phyloP scores from a whole-genome alignment of 306 rosid species.

The Oxytropis ochrocephala region DNA sequence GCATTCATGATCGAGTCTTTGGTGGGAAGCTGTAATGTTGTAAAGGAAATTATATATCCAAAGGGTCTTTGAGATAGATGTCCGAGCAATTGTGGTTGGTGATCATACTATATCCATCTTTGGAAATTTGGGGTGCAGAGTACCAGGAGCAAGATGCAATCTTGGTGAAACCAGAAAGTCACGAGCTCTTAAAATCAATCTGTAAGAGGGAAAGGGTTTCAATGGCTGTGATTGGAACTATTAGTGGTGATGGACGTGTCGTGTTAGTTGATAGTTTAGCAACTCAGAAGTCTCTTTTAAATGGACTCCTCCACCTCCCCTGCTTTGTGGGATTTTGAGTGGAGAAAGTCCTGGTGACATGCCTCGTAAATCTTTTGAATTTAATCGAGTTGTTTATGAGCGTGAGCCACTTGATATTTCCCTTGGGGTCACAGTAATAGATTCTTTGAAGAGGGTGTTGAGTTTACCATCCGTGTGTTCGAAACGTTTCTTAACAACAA shows the following conservation, averaged over 20 bases:
- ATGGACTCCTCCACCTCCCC: constrained; percentile 70
- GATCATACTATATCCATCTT: constrained; percentile 83
- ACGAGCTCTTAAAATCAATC: constrained; percentile 50
- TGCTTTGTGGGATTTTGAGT: constrained; percentile 84
- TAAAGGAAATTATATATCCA: constrained; percentile 80
- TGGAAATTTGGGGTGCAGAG: constrained; percentile 98
- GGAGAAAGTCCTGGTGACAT: constrained; percentile 88
- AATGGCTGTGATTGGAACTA: constrained; percentile 86
- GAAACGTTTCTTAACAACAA: constrained; percentile 68
- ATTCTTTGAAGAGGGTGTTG: constrained; percentile 70
- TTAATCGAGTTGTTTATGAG: constrained; percentile 43
- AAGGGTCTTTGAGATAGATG: constrained; percentile 73
- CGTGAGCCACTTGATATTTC: constrained; percentile 73
- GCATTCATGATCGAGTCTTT: constrained; percentile 93
- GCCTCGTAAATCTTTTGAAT: constrained; percentile 73
- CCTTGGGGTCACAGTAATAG: constrained; percentile 51
- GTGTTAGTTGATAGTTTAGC: constrained; percentile 68
- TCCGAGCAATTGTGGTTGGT: constrained; percentile 72
- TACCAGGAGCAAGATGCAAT: constrained; percentile 93
- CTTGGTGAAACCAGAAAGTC: constrained; percentile 78
- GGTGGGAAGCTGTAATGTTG: constrained; percentile 94
- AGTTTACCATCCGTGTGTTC: constrained; percentile 84
- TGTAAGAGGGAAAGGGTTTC: constrained; percentile 77
- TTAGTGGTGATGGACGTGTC: constrained; percentile 67
- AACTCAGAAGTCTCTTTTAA: constrained; percentile 32